Evolutionary conservation across 2,329 filamentous ascomycete genomes (phyloP), one percentile per base, ranked within the genome.

Genomic region (Cytospora schulzeri): DNA sequence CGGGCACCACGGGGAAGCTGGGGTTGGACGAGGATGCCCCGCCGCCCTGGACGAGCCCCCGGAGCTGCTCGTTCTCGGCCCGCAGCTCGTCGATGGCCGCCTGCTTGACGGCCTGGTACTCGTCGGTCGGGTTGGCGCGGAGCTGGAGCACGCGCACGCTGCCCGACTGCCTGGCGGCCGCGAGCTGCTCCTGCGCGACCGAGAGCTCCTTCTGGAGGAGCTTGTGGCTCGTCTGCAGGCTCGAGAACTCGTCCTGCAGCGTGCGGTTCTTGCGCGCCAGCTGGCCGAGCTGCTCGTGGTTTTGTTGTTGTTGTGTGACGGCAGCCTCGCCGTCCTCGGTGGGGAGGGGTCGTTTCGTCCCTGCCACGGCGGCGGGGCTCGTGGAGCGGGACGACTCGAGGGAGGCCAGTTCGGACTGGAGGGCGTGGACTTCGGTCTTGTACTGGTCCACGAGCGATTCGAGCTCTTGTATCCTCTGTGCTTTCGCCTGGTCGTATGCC

Each of bases 381-480:
- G n/a, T 38, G 28, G 22, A 69, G 28, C 17, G 68, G 8, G 75
- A 70, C 2, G 78, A 72, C 56, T 95, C 91, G 12, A 84, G 74
- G 11, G 85, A 85, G 1, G 87, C 85, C n/a, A 98, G 79, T 63
- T 97, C 91, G 9, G 84, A 79, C 68, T 95, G 89, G 0, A 95
- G 80, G 0, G 80, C 83, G 69, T 93, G 86, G 4, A 96, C 83
- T 73, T 99, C 95, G 24, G 81, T 79, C 69, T 94, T 91, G 78
- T 98, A 96, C 71, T 92, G 82, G 71, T 96, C 93, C 3, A 98
- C 85, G 5, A 98, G 82, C n/a, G 85, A 83, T 74, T 99, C 93
- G 0, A 99, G 86, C 67, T 95, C 88, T 58, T 89, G 85, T 22
- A 97, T 89, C 26, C 92, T 89, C 67, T 89, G 83, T 0, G 84